Base-by-base conservation (phyloP, 805 yeast species). In the Cyberlindnera maritima region DNA sequence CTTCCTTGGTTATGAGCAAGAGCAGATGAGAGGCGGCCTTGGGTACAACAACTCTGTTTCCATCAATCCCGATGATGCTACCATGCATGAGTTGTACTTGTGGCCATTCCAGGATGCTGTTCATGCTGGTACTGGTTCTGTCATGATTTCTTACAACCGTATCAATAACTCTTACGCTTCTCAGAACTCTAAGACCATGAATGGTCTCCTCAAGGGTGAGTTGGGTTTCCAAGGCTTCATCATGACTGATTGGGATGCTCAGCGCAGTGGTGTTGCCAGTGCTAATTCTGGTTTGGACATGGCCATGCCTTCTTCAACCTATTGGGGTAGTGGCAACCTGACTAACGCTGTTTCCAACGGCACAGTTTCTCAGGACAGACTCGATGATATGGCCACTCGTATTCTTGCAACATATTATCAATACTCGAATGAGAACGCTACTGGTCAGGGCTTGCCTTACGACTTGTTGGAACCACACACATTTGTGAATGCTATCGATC, bases 41-140 rank as follows among this genome's bases (percentile, higher is more conserved):
- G 17, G 23, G 2, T 45, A 29, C 44, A 45, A 45, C 23, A 14
- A 39, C 17, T 45, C 48, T 7, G 20, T 45, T 28, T 39, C 44
- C 12, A 14, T 28, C 9, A 26, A 45, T 12, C 20, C 36, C 12
- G 48, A 45, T 17, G 48, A 45, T 21, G 21, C 26, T 36, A 35
- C 48, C 13, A 45, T 45, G 33, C 48, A 45, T 21, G 48, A 45
- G 40, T 28, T 45, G 4, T 45, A 45, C 21, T 25, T 45, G 17
- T 45, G 48, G 48, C 48, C 48, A n/a, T 45, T 45, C 44, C 44
- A 40, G n/a, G 48, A 45, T 32, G 18, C 44, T 2, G 41, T 45
- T n/a, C 28, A 18, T 6, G 48, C 44, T 14, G 48, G 48, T 23
- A 43, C 41, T 10, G 48, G 48, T 6, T 45, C 48, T 11, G 35